Evolutionary conservation across 345 rosid species (phyloP), one percentile per base, ranked within the genome.

Genomic region (Eucalyptus shirleyi): DNA sequence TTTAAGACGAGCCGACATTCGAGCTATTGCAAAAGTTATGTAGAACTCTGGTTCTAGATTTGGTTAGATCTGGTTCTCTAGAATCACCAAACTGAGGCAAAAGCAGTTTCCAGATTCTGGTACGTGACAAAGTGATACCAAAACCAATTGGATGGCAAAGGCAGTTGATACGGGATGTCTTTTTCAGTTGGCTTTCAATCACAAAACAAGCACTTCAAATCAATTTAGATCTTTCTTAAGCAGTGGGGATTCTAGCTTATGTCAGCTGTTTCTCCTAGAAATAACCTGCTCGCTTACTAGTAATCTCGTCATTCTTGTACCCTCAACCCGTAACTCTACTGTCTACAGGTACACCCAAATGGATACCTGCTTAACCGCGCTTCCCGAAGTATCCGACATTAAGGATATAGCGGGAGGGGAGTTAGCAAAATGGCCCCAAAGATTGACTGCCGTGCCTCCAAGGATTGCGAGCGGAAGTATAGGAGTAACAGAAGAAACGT

Each of bases 351-450:
- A 98, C 91, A 95, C 97, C 47, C 95, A 94, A 86, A 88, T 98
- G 96, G 99, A 94, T 89, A 90, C 95, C 53, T 98, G 99, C 92
- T 90, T 98, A 88, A 97, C 99, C 55, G 96, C 95, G 89, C 91
- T 97, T 88, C 99, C 99, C 14, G 95, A 95, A 80, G 99, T 93
- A 37, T 92, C 96, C 9, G 90, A 90, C 91, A 77, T 93, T 59
- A 93, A 89, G 90, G 95, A 95, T 51, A 91, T 93, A 6, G 97
- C 99, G 0, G 99, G 98, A n/a, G 99, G 97, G 88, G 89, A 91
- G 55, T 26, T 94, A 77, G 92, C 90, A 85, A 98, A 95, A 90
- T 98, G 99, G 99, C 98, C 99, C 1, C 94, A 93, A 91, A 93
- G 99, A 88, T 50, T 98, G 89, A 91, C 89, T 17, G 91, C 97